Conservation (phyloP, 352 stramenopile genomes). For the Paralagenidium karlingii region DNA sequence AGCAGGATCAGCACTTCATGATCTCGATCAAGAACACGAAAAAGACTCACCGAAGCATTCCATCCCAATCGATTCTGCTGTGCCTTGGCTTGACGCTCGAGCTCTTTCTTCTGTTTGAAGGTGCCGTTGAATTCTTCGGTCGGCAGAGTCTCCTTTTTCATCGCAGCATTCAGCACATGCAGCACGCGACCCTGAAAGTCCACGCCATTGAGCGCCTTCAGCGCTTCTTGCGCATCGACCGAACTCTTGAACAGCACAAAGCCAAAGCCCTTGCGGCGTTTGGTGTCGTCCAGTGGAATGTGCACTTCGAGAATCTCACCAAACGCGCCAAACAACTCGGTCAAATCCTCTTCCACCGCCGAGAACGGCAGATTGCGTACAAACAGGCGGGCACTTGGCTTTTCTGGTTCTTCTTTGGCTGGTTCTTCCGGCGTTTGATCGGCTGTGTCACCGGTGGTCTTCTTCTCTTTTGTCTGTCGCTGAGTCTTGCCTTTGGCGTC, state of each 20-base stretch:
- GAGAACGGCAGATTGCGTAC: constrained; percentile 95
- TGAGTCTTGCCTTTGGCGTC: constrained; percentile 9
- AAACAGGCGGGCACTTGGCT: constrained; percentile 87
- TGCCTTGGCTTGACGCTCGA: constrained; percentile 70
- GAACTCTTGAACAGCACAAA: constrained; percentile 94
- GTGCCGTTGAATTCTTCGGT: constrained; percentile 47
- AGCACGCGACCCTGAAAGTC: constrained; percentile 95
- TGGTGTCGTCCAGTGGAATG: constrained; percentile 93
- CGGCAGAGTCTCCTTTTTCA: constrained; percentile 34
- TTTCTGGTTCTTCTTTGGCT: constrained; percentile 7
- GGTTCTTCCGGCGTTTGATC: background rate
- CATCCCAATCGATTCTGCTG: constrained; percentile 80
- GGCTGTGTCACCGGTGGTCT: constrained; percentile 3
- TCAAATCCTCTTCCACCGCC: constrained; percentile 94
- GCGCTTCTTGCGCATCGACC: constrained; percentile 79
- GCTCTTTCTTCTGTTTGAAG: constrained; percentile 87
- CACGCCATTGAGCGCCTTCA: constrained; percentile 85
- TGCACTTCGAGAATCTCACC: constrained; percentile 89
- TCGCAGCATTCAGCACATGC: constrained; percentile 87
- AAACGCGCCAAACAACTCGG: constrained; percentile 81
- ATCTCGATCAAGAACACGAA: no score
- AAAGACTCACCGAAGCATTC: constrained; percentile 95
- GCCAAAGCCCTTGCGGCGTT: constrained; percentile 93
- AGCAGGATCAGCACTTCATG: no score
- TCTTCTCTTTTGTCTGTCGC: constrained; percentile 3